Evolutionary conservation across 768 basidiomycete species (phyloP).

Genomic region (Hortiboletus campestris): DNA sequence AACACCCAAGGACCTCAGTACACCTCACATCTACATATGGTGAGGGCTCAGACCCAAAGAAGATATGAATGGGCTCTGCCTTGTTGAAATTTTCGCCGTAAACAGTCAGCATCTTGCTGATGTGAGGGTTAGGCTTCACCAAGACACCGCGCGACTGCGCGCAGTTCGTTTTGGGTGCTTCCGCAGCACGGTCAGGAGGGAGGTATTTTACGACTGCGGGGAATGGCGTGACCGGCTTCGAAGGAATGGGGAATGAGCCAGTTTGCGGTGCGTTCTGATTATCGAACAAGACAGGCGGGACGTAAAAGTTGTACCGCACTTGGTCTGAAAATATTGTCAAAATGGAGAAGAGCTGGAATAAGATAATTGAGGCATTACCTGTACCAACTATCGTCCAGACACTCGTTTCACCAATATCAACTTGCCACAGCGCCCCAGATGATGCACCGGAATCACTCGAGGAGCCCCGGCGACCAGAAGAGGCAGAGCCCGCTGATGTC

Average conservation of each 20-base stretch:
- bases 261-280: constrained; percentile 70
- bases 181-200: constrained; percentile 82
- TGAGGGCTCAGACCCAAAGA: constrained; percentile 84
- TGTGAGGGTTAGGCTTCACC: constrained; percentile 75
- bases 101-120: constrained; percentile 78
- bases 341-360: constrained; percentile 2
- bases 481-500: constrained; percentile 70
- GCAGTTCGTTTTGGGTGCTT: constrained; percentile 74
- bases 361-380: constrained; percentile 42
- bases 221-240: constrained; percentile 82
- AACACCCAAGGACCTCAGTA: constrained; percentile 78
- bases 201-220: constrained; percentile 89
- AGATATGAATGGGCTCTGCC: constrained; percentile 75
- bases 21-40: constrained; percentile 87
- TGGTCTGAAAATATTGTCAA: constrained; percentile 55
- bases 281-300: constrained; percentile 82
- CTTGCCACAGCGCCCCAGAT: constrained; percentile 82
- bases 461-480: constrained; percentile 65
- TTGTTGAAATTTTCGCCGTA: constrained; percentile 91
- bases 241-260: constrained; percentile 74
- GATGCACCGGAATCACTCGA: constrained; percentile 66
- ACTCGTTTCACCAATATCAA: constrained; percentile 90
- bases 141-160: constrained; percentile 63
- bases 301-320: constrained; percentile 91
- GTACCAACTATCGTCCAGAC: constrained; percentile 95